Evolutionary conservation across 805 yeast genomes (phyloP), one percentile per base, ranked within the genome.

Genomic region (Candida morakotiae): DNA sequence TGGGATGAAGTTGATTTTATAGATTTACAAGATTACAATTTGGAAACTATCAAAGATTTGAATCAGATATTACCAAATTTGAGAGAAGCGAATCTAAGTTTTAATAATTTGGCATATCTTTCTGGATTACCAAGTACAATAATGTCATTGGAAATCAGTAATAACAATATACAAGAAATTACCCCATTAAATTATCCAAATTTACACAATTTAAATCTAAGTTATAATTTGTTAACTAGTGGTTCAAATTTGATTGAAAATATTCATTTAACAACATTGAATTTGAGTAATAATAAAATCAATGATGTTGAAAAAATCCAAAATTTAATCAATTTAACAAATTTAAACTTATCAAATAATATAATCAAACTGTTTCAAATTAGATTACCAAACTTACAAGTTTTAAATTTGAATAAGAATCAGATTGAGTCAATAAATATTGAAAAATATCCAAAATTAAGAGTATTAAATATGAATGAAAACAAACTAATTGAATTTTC

Each of bases 111-210:
- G 9, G 52, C 57, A 15, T 73, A 59, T 45, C 48, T 68, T 8
- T 69, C 69, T 19, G 81, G 81, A 0, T 49, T 75, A 16, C 78
- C 80, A 1, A 40, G 40, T 7, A 40, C 48, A 1, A 45, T 69
- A 1, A 64, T 69, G 47, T 55, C 62, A 20, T 45, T 76, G 32
- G 52, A 62, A 34, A 44, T 71, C n/a, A 50, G 65, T 2, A 39
- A 51, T 31, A 76, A 76, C 49, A 39, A 40, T 15, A 53, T 76
- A 20, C 64, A 60, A 22, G 62, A 60, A 40, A 44, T 72, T 33
- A 60, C 76, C 2, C 58, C 71, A 4, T 73, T 73, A 40, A 55
- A 55, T 6, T 62, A 64, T 43, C 55, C 47, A 17, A 64, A 71
- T 38, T 54, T 76, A 23, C 77, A 73, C 39, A 46, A 52, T 9